These are phyloP conservation scores for Exophiala aquamarina DNA, from an alignment of 2,329 filamentous ascomycete species.

Conservation along the genomic window DNA sequence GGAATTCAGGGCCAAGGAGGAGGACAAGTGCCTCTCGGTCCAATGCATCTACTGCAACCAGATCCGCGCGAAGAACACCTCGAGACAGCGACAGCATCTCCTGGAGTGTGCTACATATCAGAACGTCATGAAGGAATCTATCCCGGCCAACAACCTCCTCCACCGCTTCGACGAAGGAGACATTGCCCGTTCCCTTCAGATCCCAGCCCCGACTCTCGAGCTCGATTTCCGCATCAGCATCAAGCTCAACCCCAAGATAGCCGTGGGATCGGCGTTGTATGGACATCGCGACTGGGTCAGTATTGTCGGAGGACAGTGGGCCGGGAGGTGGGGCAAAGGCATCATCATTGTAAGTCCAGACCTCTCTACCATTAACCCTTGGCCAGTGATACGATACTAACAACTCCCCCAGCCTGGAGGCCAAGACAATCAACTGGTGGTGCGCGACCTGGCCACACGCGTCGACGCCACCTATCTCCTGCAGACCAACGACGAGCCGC, in stretches of 20 bases:
- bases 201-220: conserved; percentile 49
- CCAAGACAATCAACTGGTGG: conserved; percentile 50
- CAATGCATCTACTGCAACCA: conserved; percentile 53
- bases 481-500: conserved; percentile 52
- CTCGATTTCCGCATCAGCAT: conserved; percentile 56
- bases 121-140: conserved; percentile 54
- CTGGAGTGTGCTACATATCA: conserved; percentile 51
- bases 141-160: conserved; percentile 52
- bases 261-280: conserved; percentile 47
- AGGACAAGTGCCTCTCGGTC: conserved; percentile 46
- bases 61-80: conserved; percentile 52
- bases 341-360: conserved; percentile 45
- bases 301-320: conserved; percentile 53
- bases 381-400: conserved; percentile 3
- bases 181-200: conserved; percentile 47
- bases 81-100: conserved; percentile 49
- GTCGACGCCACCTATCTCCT: conserved; percentile 47
- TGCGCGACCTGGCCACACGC: conserved; percentile 48
- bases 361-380: conserved; percentile 3
- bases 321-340: conserved; percentile 53
- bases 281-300: conserved; percentile 54
- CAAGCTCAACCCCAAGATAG: conserved; percentile 52
- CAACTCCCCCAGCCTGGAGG: conserved; percentile 44
- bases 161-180: conserved; percentile 52
- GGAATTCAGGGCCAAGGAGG: conserved; percentile 32